Percentiles rank a stretch among this genome's conserved stretches.
Evolutionary conservation across 2,329 filamentous ascomycete genomes (phyloP).

Genomic region (Aureobasidium zeae): DNA sequence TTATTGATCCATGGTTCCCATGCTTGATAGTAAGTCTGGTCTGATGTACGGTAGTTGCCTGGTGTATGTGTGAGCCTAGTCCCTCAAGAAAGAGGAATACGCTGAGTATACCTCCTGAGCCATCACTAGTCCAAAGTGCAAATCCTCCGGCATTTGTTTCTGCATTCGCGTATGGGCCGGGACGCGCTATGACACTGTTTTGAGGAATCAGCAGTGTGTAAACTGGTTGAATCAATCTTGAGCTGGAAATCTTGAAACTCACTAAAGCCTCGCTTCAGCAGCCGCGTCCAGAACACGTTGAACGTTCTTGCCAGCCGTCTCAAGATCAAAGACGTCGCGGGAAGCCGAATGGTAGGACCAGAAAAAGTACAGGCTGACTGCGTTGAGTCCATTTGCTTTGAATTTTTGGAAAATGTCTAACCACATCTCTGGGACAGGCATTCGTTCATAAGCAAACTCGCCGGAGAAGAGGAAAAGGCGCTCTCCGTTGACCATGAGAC

Average conservation of each 20-base stretch:
- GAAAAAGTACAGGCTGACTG: conserved; percentile 29
- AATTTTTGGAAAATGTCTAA: conserved; percentile 44
- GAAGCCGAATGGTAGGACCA: conserved; percentile 24
- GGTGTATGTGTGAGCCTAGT: background rate
- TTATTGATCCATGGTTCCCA: conserved; percentile 43
- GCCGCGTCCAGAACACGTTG: conserved; percentile 43
- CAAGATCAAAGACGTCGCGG: conserved; percentile 36
- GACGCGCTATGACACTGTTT: conserved; percentile 27
- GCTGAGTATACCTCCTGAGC: conserved; percentile 46
- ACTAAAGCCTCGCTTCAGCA: conserved; percentile 38
- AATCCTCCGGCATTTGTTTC: conserved; percentile 54
- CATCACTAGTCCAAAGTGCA: conserved; percentile 52
- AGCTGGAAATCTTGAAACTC: background rate
- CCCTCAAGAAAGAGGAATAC: background rate
- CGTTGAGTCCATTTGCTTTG: conserved; percentile 43
- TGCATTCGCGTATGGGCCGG: conserved; percentile 55
- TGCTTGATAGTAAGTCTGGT: conserved; percentile 40
- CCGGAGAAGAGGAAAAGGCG: conserved; percentile 45
- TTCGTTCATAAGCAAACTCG: conserved; percentile 46
- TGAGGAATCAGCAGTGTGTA: background rate
- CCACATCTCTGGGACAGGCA: conserved; percentile 44
- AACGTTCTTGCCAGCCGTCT: conserved; percentile 46
- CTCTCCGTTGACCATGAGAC: conserved; percentile 43
- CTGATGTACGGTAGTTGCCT: conserved; percentile 37
- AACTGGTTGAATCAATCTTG: no score